Percentiles rank a stretch among this genome's conserved stretches.
Evolutionary conservation across 306 rosid species (phyloP).

Genomic region (Ormosia semicastrata): DNA sequence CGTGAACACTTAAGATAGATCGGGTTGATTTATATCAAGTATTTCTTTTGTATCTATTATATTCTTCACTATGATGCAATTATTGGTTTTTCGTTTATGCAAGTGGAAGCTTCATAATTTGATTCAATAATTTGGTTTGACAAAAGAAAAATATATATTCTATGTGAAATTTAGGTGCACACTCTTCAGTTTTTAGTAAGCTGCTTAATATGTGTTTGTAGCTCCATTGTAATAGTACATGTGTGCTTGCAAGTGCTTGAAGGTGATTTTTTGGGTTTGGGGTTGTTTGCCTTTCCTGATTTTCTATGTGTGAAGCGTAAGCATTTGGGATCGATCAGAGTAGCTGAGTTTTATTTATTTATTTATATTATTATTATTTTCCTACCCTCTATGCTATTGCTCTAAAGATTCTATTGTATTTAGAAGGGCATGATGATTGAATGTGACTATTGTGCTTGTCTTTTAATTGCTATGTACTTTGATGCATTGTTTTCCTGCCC

Average conservation of each 20-base stretch:
- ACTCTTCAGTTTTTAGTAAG: background rate
- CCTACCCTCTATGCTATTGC: slow-evolving; percentile 17
- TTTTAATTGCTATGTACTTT: slow-evolving; percentile 18
- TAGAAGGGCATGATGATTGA: slow-evolving; percentile 26
- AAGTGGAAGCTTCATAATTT: no score
- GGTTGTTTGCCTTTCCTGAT: background rate
- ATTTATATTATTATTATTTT: background rate
- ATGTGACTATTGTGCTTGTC: slow-evolving; percentile 24
- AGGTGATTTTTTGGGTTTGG: background rate
- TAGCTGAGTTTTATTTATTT: no score
- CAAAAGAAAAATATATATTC: no score
- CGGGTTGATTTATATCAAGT: no score
- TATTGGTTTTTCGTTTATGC: no score
- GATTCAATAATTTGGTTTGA: no score
- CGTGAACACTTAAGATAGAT: no score
- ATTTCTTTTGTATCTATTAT: no score
- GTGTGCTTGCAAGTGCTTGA: background rate
- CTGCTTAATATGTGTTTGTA: background rate
- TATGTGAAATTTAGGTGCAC: background rate
- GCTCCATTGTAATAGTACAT: background rate
- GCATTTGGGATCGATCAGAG: background rate
- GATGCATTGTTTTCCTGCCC: background rate
- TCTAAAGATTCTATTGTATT: slow-evolving; percentile 33
- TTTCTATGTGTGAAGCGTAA: background rate
- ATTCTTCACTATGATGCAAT: no score